Base-by-base conservation (phyloP, 345 rosid genomes). In the Camelina neglecta region DNA sequence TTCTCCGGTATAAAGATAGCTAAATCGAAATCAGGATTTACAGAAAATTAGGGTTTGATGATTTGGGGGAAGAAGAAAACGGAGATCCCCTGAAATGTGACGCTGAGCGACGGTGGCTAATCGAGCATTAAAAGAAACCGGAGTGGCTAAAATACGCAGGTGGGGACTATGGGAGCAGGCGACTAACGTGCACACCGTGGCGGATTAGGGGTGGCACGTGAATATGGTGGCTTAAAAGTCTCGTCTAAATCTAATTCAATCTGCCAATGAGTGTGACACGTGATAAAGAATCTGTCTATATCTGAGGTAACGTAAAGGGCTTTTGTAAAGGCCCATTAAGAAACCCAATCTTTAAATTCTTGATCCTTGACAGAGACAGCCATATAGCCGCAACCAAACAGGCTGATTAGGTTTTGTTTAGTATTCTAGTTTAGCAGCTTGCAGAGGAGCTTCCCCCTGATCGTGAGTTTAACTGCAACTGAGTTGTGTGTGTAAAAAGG, bases 171-270 rank as follows among this genome's bases (percentile, higher is more conserved):
- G 63, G 10, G 20, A 18, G 13, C 11, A 38, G 16, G 48, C 53
- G 64, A 35, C 74, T 61, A 75, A 69, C 70, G 42, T 75, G 74
- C 75, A 47, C 79, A 61, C 69, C 33, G 45, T 24, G 44, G 15
- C 57, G 49, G 66, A 64, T 60, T 80, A 75, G 74, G 51, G n/a
- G 42, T 24, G 60, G 80, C 87, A 78, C 85, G 89, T 81, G 85
- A 80, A 57, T 2, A 10, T 69, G 20, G 56, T 69, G 20, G 56
- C 55, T 44, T 60, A 35, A 68, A 68, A 69, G 66, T 63, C 71
- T 71, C 26, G 80, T 23, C 75, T 1, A 58, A 23, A 55, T 65
- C 65, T 1, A 58, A 23, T 63, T 65, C 65, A 42, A 69, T 53
- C 51, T 59, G 48, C 72, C 78, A 38, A 48, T 36, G 70, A 39